A percentile compares a stretch with the other conserved stretches of the same genome.
phyloP scores from a whole-genome alignment of 2,329 filamentous ascomycete species.

The Fusarium albidum region DNA sequence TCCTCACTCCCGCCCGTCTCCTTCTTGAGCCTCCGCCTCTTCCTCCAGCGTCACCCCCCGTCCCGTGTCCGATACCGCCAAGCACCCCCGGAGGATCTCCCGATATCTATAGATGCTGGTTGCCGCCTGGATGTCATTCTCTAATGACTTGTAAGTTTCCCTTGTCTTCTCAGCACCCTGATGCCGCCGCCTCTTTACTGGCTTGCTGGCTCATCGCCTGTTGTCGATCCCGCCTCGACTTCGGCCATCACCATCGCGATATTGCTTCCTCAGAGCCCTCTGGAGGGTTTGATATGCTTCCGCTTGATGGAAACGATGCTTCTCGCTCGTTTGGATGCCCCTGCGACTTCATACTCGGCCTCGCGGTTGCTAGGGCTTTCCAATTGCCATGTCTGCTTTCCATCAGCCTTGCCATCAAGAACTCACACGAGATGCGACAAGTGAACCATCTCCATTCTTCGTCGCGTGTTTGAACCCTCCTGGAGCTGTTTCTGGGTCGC shows the following conservation, averaged over 20 bases:
- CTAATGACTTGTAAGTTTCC: conserved; percentile 62
- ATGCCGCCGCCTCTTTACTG: conserved; percentile 42
- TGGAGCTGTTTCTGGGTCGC: conserved; percentile 42
- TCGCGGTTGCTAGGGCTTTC: conserved; percentile 37
- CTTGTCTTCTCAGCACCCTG: conserved; percentile 36
- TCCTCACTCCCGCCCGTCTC: conserved; percentile 43
- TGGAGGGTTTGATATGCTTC: conserved; percentile 35
- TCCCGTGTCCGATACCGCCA: conserved; percentile 40
- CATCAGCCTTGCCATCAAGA: conserved; percentile 59
- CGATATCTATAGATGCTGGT: conserved; percentile 36
- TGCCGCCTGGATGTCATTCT: conserved; percentile 51
- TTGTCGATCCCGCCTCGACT: conserved; percentile 48
- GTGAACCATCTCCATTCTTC: conserved; percentile 45
- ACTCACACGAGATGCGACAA: conserved; percentile 55
- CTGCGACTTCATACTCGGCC: conserved; percentile 31
- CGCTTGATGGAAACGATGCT: conserved; percentile 48
- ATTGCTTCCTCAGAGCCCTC: conserved; percentile 40
- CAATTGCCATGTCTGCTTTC: conserved; percentile 55
- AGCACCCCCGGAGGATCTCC: conserved; percentile 35
- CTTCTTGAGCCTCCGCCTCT: conserved; percentile 44
- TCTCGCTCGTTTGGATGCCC: conserved; percentile 45
- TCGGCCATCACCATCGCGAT: conserved; percentile 46
- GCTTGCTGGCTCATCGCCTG: conserved; percentile 47
- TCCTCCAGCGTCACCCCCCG: conserved; percentile 42
- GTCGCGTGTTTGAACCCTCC: conserved; percentile 23